Conservation (phyloP, 306 rosid genomes). For the Ziziphus jujuba region DNA sequence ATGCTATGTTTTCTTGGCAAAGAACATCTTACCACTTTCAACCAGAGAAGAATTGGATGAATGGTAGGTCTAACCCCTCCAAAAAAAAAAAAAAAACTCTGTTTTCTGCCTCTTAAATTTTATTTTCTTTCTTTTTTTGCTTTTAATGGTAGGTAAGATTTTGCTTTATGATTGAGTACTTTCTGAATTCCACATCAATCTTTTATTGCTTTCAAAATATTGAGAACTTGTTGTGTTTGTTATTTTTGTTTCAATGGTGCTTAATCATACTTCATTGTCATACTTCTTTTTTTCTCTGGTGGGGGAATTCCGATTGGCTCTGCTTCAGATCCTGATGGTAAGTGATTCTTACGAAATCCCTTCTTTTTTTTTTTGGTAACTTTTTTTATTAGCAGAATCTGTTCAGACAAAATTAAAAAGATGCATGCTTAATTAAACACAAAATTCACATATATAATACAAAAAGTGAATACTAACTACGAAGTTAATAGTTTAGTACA, state of each 20-base stretch:
- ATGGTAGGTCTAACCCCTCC: slow-evolving; percentile 73
- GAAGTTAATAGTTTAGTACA: too few species aligned
- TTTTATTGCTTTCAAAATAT: neutral
- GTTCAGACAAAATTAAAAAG: too few species aligned
- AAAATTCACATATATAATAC: too few species aligned
- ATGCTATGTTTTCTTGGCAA: slow-evolving; percentile 88
- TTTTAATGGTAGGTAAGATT: slow-evolving; percentile 29
- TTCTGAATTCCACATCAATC: neutral
- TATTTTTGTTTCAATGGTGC: slow-evolving; percentile 1
- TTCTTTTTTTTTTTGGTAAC: neutral
- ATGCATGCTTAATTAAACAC: too few species aligned
- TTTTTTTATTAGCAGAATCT: neutral
- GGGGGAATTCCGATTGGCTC: slow-evolving; percentile 19
- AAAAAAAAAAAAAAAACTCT: too few species aligned
- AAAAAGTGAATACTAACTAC: too few species aligned
- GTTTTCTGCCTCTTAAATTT: neutral
- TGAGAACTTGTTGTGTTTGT: neutral
- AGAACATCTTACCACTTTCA: slow-evolving; percentile 82
- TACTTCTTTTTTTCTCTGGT: slow-evolving; percentile 15
- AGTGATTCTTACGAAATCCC: slow-evolving; percentile 4
- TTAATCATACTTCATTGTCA: slow-evolving; percentile 15
- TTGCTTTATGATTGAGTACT: slow-evolving; percentile 9
- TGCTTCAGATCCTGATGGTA: slow-evolving; percentile 91
- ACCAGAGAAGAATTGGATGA: slow-evolving; percentile 75
- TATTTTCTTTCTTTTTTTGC: neutral